phyloP scores from a whole-genome alignment of 352 stramenopile genomes.

The Peronospora farinosa region DNA sequence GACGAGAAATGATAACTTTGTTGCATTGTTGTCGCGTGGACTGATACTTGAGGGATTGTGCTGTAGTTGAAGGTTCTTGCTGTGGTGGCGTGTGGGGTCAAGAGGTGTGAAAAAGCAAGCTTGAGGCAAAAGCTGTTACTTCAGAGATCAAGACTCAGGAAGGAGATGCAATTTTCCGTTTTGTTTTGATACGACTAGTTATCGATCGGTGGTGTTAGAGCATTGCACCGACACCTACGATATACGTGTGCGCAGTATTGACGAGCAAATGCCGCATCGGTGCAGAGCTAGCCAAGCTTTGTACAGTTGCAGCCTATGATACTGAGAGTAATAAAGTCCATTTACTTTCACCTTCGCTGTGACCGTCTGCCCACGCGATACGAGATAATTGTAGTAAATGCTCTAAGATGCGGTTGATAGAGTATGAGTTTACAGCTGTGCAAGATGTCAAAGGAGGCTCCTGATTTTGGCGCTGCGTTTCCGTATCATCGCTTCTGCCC shows the following conservation, averaged over 20 bases:
- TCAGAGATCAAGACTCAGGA: background rate
- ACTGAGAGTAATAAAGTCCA: conserved; percentile 6
- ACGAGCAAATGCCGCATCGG: conserved; percentile 9
- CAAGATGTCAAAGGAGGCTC: conserved; percentile 2
- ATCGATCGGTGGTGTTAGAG: conserved; percentile 25
- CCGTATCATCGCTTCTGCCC: background rate
- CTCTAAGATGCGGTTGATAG: conserved; percentile 42
- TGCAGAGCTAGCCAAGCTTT: conserved; percentile 8
- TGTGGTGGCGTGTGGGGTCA: conserved; percentile 1
- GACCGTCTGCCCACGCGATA: conserved; percentile 41
- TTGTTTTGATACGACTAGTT: conserved; percentile 18
- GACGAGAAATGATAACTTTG: background rate
- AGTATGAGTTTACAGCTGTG: conserved; percentile 32
- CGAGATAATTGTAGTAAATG: conserved; percentile 37
- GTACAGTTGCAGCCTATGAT: conserved; percentile 6
- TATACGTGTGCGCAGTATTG: conserved; percentile 20
- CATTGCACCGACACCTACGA: conserved; percentile 21
- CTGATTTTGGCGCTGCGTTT: background rate
- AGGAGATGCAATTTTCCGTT: conserved; percentile 33
- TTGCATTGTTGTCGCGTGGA: background rate
- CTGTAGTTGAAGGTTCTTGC: conserved; percentile 1
- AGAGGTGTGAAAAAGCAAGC: too few relatives aligned
- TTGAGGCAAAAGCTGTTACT: background rate
- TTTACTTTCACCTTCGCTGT: conserved; percentile 19
- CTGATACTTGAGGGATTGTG: conserved; percentile 6